Evolutionary conservation across 2,329 filamentous ascomycete species (phyloP), one percentile per base, ranked within the genome.

Genomic region (Exophiala spinifera): DNA sequence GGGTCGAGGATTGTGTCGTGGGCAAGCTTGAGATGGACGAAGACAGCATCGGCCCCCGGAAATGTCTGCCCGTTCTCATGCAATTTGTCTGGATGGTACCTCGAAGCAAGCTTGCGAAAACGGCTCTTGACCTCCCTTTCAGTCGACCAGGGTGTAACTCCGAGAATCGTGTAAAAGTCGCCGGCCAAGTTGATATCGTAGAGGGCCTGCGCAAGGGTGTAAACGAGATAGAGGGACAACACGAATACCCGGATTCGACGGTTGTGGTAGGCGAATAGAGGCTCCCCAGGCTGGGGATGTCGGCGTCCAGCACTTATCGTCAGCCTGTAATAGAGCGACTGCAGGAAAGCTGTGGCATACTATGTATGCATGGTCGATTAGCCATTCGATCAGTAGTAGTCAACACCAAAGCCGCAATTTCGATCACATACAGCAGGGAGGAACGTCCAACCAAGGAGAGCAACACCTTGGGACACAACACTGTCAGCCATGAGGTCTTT

Each of bases 201-300:
- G 78, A 95, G 89, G 65, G 90, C 87, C 74, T 97, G 92, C 75
- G 91, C 94, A 65, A 97, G 84, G 44, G 91, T 96, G 78, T 96
- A 96, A 61, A 87, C 74, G 34, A 97, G 88, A 74, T 97, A 99
- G 57, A 82, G 74, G 46, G 86, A 77, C 47, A 97, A 86, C 65
- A 97, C 89, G 63, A 86, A 76, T 67, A 92, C 86, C 69, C 94
- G 85, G 69, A 96, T 92, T 64, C 84, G 82, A 54, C 88, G 87
- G 56, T 90, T 86, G 75, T 97, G 89, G 53, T 80, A 79, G 60
- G 80, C 77, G 69, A 83, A 89, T 61, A 84, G 84, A 1, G 84
- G 79, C 78, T 70, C 88, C 82, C 33, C 87, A 82, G 62, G 74
- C 54, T 74, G 82, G 1, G 87, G 92, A 56, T 87, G 88, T 13